Evolutionary conservation across 768 basidiomycete genomes (phyloP).

Genomic region (Pleurotus sapidus): DNA sequence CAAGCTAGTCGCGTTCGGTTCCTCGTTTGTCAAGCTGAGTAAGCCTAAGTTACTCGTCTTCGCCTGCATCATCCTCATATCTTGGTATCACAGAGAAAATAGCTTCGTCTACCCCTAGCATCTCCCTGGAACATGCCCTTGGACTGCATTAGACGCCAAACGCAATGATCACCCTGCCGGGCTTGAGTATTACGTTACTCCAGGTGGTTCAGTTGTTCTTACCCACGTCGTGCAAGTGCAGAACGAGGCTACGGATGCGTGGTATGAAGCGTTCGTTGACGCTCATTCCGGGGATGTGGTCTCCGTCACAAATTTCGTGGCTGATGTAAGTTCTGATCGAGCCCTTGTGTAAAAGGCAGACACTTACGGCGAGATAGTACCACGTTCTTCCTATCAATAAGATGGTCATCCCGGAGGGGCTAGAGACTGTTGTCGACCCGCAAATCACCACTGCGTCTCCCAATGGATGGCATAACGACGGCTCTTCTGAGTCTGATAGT

Average conservation of each 20-base stretch:
- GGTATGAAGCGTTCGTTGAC: constrained; percentile 59
- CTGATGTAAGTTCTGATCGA: constrained; percentile 24
- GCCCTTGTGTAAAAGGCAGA: background rate
- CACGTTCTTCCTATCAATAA: constrained; percentile 49
- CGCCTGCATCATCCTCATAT: background rate
- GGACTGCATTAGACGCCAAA: constrained; percentile 33
- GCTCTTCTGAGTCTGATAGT: constrained; percentile 13
- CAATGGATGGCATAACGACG: constrained; percentile 47
- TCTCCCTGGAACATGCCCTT: constrained; percentile 33
- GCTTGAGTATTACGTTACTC: constrained; percentile 31
- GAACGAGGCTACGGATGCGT: constrained; percentile 31
- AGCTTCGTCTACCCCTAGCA: constrained; percentile 31
- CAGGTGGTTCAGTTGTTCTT: constrained; percentile 34
- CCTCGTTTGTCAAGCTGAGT: constrained; percentile 44
- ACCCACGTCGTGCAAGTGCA: constrained; percentile 36
- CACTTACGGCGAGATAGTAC: constrained; percentile 21
- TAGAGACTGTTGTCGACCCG: constrained; percentile 48
- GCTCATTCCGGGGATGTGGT: constrained; percentile 49
- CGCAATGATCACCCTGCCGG: constrained; percentile 36
- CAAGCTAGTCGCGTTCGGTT: constrained; percentile 41
- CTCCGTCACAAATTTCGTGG: constrained; percentile 49
- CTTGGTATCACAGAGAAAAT: constrained; percentile 15
- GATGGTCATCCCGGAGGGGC: constrained; percentile 49
- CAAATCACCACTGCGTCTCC: constrained; percentile 53
- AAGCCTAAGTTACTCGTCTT: constrained; percentile 7